Evolutionary conservation across 345 rosid species (phyloP), one percentile per base, ranked within the genome.

Genomic region (Garcia nutans): DNA sequence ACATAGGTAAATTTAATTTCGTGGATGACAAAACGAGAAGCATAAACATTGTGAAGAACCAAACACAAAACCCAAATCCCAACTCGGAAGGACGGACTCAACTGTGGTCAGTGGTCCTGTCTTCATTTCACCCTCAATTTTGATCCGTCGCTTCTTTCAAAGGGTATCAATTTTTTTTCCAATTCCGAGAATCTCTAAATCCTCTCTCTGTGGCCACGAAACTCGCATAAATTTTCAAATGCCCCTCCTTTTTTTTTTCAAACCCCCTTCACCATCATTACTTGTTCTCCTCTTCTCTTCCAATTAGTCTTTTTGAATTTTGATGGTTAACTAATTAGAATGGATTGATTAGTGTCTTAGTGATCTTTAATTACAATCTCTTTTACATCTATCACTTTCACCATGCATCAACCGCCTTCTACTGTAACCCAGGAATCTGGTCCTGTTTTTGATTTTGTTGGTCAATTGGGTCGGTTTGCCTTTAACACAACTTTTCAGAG

Each of bases 351-450:
- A 28, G 31, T 28, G 31, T 28, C 31, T 28, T 57, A 64, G 22
- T 45, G 28, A 50, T 33, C n/a, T 37, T 33, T 31, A 31, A 59
- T 61, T 20, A 17, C 44, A 60, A 17, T 19, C 3, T 61, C 11
- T 58, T 42, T 37, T 31, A 19, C n/a, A n/a, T n/a, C n/a, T 55
- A 33, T 20, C 19, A 10, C 23, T 66, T 66, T 76, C 77, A 81
- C 19, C 63, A 94, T 95, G 99, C 89, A 86, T 77, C 86, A 77
- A 76, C 87, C 93, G 76, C 87, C 93, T 62, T 88, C 95, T 55
- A 76, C 91, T 8, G 88, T 84, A 47, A 75, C 87, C 54, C 92
- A 84, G 45, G 98, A 96, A 44, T 78, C 92, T 28, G 70, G 81
- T n/a, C 79, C 89, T 26, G 82, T 69, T 23, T 63, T 88, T 71